A percentile compares a stretch with the other conserved stretches of the same genome.
These are phyloP conservation scores for Xylariomycetidae sp. DNA, from an alignment of 2,329 filamentous ascomycete genomes.

Conservation along the genomic window DNA sequence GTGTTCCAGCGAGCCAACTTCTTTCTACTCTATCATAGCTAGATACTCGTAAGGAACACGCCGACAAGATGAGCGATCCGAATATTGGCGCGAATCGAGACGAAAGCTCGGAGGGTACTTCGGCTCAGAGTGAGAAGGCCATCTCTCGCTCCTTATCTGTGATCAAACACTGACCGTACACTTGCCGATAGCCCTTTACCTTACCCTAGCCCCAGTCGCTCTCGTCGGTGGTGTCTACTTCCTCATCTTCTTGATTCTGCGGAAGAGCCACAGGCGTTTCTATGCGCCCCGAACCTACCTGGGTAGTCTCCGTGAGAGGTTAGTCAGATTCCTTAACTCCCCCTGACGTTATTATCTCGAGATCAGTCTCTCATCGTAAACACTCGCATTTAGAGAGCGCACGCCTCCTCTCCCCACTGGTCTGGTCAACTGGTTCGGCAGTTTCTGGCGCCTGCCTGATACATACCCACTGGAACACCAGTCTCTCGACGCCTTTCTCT, in stretches of 20 bases:
- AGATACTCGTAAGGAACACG: too few relatives aligned
- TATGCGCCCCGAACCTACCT: slow-evolving; percentile 49
- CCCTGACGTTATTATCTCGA: too few relatives aligned
- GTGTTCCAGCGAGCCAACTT: too few relatives aligned
- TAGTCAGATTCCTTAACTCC: too few relatives aligned
- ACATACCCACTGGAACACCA: slow-evolving; percentile 83
- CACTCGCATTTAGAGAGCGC: slow-evolving; percentile 52
- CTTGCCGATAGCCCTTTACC: slow-evolving; percentile 31
- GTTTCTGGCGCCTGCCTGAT: slow-evolving; percentile 67
- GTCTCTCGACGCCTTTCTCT: slow-evolving; percentile 87
- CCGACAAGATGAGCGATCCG: too few relatives aligned
- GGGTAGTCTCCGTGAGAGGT: slow-evolving; percentile 40
- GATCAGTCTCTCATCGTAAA: too few relatives aligned
- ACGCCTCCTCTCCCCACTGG: slow-evolving; percentile 56
- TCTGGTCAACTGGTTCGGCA: slow-evolving; percentile 61
- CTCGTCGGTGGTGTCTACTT: slow-evolving; percentile 36
- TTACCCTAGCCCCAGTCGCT: slow-evolving; percentile 37
- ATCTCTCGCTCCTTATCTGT: too few relatives aligned
- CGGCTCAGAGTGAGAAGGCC: too few relatives aligned
- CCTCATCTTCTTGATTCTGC: slow-evolving; percentile 39
- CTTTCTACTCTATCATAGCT: too few relatives aligned
- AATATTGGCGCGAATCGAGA: too few relatives aligned
- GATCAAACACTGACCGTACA: slow-evolving; percentile 14
- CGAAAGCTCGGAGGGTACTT: too few relatives aligned
- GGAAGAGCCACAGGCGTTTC: slow-evolving; percentile 40